phyloP scores from a whole-genome alignment of 1,284 basidiomycete species.

The Tilletia caries region DNA sequence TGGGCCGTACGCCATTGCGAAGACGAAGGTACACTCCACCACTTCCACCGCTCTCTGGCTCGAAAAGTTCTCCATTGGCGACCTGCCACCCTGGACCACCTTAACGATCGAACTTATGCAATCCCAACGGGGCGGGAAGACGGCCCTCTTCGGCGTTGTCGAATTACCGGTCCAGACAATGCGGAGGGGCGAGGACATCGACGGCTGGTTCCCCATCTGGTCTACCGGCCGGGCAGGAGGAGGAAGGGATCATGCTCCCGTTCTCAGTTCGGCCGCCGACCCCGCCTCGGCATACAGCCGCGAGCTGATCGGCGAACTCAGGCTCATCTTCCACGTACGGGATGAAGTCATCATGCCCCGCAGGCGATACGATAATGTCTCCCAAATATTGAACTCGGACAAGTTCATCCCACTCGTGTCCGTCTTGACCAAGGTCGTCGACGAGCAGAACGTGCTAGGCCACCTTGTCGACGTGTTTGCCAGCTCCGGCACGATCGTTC shows the following conservation, averaged over 20 bases:
- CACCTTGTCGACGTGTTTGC: constrained; percentile 37
- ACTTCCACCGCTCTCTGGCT: constrained; percentile 21
- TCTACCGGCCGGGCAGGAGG: constrained; percentile 22
- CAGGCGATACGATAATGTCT: constrained; percentile 33
- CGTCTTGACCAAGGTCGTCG: constrained; percentile 28
- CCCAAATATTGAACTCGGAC: constrained; percentile 22
- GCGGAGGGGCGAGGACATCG: constrained; percentile 39
- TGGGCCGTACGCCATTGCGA: constrained; percentile 35
- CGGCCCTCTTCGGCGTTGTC: constrained; percentile 33
- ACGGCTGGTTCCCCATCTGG: constrained; percentile 46
- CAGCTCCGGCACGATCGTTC: constrained; percentile 36
- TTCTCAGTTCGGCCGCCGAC: constrained; percentile 21
- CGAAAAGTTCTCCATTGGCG: constrained; percentile 36
- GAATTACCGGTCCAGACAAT: constrained; percentile 42
- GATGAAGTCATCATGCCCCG: constrained; percentile 38
- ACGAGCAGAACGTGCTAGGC: constrained; percentile 34
- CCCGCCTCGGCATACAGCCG: constrained; percentile 15
- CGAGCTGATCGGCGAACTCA: constrained; percentile 41
- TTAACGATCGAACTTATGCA: constrained; percentile 38
- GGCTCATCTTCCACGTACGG: constrained; percentile 27
- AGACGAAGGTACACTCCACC: constrained; percentile 26
- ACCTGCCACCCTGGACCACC: constrained; percentile 27
- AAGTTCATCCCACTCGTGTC: constrained; percentile 25
- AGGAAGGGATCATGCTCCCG: neutral
- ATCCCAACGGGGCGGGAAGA: constrained; percentile 25